Conservation (phyloP, 1,139 yeast species). For the Yarrowia galli region DNA sequence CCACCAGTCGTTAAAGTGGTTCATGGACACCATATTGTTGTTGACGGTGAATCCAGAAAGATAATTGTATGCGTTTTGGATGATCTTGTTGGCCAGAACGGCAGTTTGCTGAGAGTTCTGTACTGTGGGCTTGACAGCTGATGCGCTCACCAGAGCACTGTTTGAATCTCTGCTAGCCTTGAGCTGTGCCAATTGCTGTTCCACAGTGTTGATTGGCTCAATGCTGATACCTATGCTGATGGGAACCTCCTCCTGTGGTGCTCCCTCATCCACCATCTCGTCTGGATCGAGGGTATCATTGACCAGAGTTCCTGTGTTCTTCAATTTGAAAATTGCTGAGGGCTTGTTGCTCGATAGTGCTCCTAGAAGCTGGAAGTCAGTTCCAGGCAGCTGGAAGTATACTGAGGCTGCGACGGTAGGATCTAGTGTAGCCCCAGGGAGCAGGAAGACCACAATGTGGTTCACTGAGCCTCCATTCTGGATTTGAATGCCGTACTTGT, state of each 20-base stretch:
- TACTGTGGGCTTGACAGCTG: slow-evolving; percentile 41
- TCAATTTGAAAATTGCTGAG: slow-evolving; percentile 87
- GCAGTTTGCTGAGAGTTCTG: slow-evolving; percentile 52
- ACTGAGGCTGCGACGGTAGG: slow-evolving; percentile 79
- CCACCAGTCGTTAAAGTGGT: slow-evolving; percentile 96
- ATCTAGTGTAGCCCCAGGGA: slow-evolving; percentile 75
- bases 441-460: slow-evolving; percentile 75
- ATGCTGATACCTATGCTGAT: slow-evolving; percentile 86
- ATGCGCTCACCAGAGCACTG: slow-evolving; percentile 43
- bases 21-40: slow-evolving; percentile 83
- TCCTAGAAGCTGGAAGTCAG: slow-evolving; percentile 82
- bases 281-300: slow-evolving; percentile 49
- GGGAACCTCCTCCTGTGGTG: slow-evolving; percentile 45
- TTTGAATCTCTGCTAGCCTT: slow-evolving; percentile 49
- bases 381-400: slow-evolving; percentile 82
- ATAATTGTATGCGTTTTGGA: slow-evolving; percentile 89
- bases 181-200: slow-evolving; percentile 56
- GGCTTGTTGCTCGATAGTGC: slow-evolving; percentile 74
- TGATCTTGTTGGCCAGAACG: slow-evolving; percentile 80
- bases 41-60: slow-evolving; percentile 82
- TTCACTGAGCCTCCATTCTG: slow-evolving; percentile 70
- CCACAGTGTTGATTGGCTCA: slow-evolving; percentile 73
- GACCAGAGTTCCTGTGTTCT: slow-evolving; percentile 53
- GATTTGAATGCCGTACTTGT: slow-evolving; percentile 67
- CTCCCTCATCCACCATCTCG: slow-evolving; percentile 51